Base-by-base conservation (phyloP, 2,329 filamentous ascomycete genomes). In the Parastagonospora nodorum region DNA sequence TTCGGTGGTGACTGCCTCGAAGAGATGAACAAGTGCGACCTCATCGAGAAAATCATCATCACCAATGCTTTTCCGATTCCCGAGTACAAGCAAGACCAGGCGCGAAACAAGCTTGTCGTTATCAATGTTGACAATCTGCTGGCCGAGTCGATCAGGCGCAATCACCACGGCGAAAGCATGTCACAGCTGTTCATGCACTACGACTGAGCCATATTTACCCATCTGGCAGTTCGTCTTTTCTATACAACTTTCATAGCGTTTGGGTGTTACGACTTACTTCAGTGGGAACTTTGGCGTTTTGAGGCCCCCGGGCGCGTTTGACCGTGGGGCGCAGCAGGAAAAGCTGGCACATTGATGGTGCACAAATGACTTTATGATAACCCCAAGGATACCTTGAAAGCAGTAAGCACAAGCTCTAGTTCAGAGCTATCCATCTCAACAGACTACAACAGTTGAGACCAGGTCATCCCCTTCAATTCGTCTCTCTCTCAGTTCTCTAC, bases 11-110 rank as follows among this genome's bases (percentile, higher is more conserved):
- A 97, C 69, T 90, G 89, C 58, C 83, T 99, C 12, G 88, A 92
- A 66, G 90, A 97, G 74, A 85, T 99, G 78, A 88, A 96, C 73
- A 86, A 86, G 42, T 97, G 94, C 79, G 88, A 93, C 64, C 95
- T 91, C 77, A 97, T 99, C 70, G 88, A 97, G 72, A 83, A 88
- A 64, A 93, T 99, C 62, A 86, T 99, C 47, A 92, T 97, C 65
- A 99, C 94, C 30, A 97, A 99, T 77, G 95, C 92, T 48, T 97
- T 97, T 74, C 94, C 94, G 2, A 95, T 99, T 58, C 83, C 87
- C 16, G 85, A 88, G 50, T 85, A 89, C 58, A 87, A 88, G 74
- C 81, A 85, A 30, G 84, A 80, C 61, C 84, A 83, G 51, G 87
- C 85, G 45, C 87, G 83, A 76, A 61, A 66, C 12, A 99, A 99